Evolutionary conservation across 208 protist species (phyloP).

Genomic region (Crithidia mellificae): DNA sequence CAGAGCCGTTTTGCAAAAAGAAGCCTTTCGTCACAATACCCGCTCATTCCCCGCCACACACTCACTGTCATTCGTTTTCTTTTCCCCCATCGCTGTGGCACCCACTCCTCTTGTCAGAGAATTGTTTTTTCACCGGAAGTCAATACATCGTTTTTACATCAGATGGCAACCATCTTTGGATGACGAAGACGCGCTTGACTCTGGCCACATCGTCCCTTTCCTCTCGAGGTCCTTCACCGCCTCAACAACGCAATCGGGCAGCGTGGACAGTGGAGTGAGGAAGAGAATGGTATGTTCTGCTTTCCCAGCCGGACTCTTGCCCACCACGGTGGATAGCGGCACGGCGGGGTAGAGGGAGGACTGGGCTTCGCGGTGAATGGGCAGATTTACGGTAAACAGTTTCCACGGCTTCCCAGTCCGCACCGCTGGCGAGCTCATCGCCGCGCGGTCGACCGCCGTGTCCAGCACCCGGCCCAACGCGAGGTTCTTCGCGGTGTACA

Average conservation of each 20-base stretch:
- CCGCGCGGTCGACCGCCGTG: slow-evolving; percentile 55
- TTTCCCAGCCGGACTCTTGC: slow-evolving; percentile 30
- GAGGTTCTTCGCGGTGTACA: slow-evolving; percentile 54
- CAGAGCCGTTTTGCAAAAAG: too few species aligned
- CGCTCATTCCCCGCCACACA: background rate
- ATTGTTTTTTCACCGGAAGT: too few species aligned
- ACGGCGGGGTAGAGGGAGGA: slow-evolving; percentile 47
- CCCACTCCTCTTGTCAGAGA: too few species aligned
- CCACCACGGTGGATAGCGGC: slow-evolving; percentile 51
- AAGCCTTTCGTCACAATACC: too few species aligned
- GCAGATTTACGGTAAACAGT: slow-evolving; percentile 47
- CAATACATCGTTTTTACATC: too few species aligned
- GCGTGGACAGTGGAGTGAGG: slow-evolving; percentile 26
- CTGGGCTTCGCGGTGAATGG: slow-evolving; percentile 30
- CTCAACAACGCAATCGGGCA: slow-evolving; percentile 39
- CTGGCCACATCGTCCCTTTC: slow-evolving; percentile 9
- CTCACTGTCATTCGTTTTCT: too few species aligned
- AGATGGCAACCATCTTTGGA: slow-evolving; percentile 13
- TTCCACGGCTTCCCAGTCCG: slow-evolving; percentile 41
- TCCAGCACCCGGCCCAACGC: slow-evolving; percentile 71
- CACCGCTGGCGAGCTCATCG: slow-evolving; percentile 41
- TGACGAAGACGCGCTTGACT: slow-evolving; percentile 10
- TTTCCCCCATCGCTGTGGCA: too few species aligned
- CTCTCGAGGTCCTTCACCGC: slow-evolving; percentile 30
- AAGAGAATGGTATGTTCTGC: slow-evolving; percentile 30